Percentiles rank a stretch among this genome's conserved stretches.
These are phyloP conservation scores for Zoysia matrella DNA, from an alignment of 202 grass and related monocot species.

Conservation along the genomic window DNA sequence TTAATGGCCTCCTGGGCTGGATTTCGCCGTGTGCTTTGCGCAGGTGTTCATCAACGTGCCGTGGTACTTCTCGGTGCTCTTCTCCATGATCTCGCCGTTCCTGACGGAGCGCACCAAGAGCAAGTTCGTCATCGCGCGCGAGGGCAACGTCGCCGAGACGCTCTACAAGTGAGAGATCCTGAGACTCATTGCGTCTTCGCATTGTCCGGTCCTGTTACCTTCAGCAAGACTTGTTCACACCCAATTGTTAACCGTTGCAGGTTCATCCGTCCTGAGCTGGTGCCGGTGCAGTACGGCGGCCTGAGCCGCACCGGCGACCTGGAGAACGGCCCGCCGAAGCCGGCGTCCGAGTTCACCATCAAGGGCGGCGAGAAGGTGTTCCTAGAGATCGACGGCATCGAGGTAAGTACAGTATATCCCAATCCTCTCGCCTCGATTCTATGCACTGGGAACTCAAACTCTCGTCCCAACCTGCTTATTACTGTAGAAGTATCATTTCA, in stretches of 20 bases:
- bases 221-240: too few relatives aligned
- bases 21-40: background rate
- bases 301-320: constrained; percentile 83
- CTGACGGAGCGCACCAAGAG: constrained; percentile 98
- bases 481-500: too few relatives aligned
- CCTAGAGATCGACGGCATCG: constrained; percentile 98
- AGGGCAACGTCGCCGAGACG: constrained; percentile 96
- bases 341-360: constrained; percentile 94
- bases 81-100: constrained; percentile 91
- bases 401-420: constrained; percentile 50
- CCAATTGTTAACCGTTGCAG: constrained; percentile 27
- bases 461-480: background rate
- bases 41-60: constrained; percentile 98
- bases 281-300: constrained; percentile 91
- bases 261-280: constrained; percentile 93
- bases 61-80: constrained; percentile 96
- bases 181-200: background rate
- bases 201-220: background rate
- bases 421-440: background rate
- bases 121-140: constrained; percentile 96
- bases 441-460: background rate
- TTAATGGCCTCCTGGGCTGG: too few relatives aligned
- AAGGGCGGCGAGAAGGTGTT: constrained; percentile 93
- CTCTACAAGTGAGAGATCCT: constrained; percentile 72
- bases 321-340: constrained; percentile 87